phyloP scores from a whole-genome alignment of 129 eudicot genomes.

The Lactuca sativa region DNA sequence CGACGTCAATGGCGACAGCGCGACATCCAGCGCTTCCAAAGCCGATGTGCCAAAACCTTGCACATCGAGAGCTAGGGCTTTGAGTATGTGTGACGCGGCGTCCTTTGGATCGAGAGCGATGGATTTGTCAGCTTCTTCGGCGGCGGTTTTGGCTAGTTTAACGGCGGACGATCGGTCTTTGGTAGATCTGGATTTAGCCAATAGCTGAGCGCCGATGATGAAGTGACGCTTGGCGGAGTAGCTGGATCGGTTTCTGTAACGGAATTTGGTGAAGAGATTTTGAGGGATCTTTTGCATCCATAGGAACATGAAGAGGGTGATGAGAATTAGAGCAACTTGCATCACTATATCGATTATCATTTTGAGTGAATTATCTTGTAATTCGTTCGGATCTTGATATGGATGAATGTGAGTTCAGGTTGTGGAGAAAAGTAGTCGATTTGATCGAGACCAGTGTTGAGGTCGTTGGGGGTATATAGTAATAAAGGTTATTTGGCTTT shows the following conservation, averaged over 20 bases:
- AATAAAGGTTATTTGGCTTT: no score
- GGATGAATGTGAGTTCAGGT: slow-evolving; percentile 14
- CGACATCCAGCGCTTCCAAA: slow-evolving; percentile 54
- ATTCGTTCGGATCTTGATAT: neutral
- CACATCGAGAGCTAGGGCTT: slow-evolving; percentile 62
- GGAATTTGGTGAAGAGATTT: slow-evolving; percentile 49
- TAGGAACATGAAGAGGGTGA: slow-evolving; percentile 48
- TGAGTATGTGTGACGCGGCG: slow-evolving; percentile 62
- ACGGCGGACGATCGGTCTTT: slow-evolving; percentile 35
- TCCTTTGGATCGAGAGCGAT: slow-evolving; percentile 50
- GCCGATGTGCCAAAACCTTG: slow-evolving; percentile 65
- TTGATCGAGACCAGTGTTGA: slow-evolving; percentile 17
- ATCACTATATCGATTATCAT: slow-evolving; percentile 53
- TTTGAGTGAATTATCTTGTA: neutral
- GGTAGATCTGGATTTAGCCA: slow-evolving; percentile 48
- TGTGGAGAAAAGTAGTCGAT: slow-evolving; percentile 6
- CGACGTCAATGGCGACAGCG: slow-evolving; percentile 51
- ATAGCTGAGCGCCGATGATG: slow-evolving; percentile 77
- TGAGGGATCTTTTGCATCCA: slow-evolving; percentile 63
- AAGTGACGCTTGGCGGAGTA: slow-evolving; percentile 78
- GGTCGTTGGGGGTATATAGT: neutral
- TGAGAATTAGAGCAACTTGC: slow-evolving; percentile 44
- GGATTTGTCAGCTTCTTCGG: slow-evolving; percentile 48
- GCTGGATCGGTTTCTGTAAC: slow-evolving; percentile 33
- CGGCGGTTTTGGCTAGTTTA: slow-evolving; percentile 64